Evolutionary conservation across 768 basidiomycete genomes (phyloP).

Genomic region (Phylloporus scabripes): DNA sequence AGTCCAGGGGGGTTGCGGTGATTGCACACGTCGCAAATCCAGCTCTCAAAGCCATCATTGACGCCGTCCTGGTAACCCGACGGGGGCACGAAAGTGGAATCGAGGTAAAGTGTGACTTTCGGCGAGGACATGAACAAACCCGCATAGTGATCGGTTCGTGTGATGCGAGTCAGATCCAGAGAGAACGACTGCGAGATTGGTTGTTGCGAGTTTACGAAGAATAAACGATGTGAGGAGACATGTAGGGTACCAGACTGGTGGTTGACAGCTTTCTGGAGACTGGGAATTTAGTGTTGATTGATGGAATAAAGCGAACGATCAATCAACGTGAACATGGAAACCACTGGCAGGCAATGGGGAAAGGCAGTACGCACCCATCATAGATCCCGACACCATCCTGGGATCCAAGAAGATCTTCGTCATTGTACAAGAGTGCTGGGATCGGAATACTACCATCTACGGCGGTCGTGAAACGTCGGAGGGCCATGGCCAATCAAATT

Average conservation of each 20-base stretch:
- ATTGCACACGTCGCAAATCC: conserved; percentile 89
- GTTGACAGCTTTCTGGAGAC: conserved; percentile 73
- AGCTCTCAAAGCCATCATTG: conserved; percentile 45
- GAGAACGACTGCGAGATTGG: conserved; percentile 56
- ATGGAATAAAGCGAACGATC: conserved; percentile 18
- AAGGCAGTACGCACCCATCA: conserved; percentile 61
- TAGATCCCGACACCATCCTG: conserved; percentile 88
- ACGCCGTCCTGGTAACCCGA: conserved; percentile 25
- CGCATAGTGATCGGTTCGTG: conserved; percentile 81
- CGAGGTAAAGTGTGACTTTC: conserved; percentile 77
- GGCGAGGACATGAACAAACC: conserved; percentile 86
- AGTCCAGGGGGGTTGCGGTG: conserved; percentile 74
- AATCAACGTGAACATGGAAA: conserved; percentile 17
- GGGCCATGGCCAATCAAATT: conserved; percentile 40
- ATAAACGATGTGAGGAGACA: conserved; percentile 77
- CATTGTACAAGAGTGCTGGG: conserved; percentile 67
- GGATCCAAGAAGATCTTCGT: conserved; percentile 68
- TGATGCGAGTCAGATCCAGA: conserved; percentile 58
- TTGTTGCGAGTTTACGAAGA: conserved; percentile 63
- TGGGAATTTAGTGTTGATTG: conserved; percentile 37
- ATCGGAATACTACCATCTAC: conserved; percentile 79
- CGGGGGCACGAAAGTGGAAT: conserved; percentile 26
- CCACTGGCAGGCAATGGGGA: background rate
- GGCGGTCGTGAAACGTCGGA: conserved; percentile 49
- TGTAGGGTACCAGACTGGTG: conserved; percentile 72